Evolutionary conservation across 148 eudicot genomes (phyloP).

Genomic region (Amaranthus palmeri): DNA sequence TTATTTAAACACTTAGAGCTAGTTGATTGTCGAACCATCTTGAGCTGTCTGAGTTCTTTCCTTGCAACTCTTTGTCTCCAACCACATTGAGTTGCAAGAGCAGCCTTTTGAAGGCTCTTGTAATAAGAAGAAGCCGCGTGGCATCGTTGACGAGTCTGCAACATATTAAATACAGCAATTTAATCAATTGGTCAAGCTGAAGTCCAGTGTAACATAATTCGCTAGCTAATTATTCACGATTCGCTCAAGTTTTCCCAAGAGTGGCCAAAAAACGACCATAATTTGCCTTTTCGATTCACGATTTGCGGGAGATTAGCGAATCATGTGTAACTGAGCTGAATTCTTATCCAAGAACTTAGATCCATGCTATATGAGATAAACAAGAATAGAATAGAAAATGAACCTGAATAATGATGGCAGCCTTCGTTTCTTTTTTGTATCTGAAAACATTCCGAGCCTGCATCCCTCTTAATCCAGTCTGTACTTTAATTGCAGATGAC

Average conservation of each 20-base stretch:
- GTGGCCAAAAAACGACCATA: no score
- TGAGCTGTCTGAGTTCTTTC: constrained; percentile 79
- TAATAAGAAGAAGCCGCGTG: constrained; percentile 64
- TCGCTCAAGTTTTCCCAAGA: no score
- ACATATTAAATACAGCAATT: constrained; percentile 20
- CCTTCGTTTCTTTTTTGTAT: constrained; percentile 74
- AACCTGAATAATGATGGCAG: constrained; percentile 84
- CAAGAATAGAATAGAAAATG: constrained; percentile 9
- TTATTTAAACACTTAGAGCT: constrained; percentile 3
- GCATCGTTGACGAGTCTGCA: constrained; percentile 75
- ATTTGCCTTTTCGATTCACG: no score
- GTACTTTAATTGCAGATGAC: constrained; percentile 57
- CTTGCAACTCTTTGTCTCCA: constrained; percentile 90
- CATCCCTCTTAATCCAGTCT: constrained; percentile 93
- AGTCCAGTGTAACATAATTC: neutral
- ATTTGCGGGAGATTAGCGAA: no score
- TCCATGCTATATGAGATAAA: constrained; percentile 4
- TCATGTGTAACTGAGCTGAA: no score
- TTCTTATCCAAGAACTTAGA: neutral
- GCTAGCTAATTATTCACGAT: no score
- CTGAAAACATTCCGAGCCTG: constrained; percentile 82
- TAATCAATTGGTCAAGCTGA: neutral
- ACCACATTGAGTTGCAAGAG: constrained; percentile 80
- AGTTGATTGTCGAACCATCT: constrained; percentile 64
- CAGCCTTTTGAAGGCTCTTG: constrained; percentile 77